Base-by-base conservation (phyloP, 2,329 filamentous ascomycete species). In the Cladosporium sp. region DNA sequence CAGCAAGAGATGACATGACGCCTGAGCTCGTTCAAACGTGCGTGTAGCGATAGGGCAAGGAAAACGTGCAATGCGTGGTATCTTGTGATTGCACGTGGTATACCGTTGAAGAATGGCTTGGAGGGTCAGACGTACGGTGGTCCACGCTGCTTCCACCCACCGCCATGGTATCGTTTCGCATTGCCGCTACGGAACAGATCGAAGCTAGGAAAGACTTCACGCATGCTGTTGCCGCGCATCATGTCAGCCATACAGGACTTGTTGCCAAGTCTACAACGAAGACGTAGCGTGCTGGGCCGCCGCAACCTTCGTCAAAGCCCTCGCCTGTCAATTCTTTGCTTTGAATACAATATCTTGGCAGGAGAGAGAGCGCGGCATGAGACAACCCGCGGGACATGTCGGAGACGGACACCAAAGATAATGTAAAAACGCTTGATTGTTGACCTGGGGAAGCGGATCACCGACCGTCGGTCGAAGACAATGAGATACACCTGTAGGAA, bases 361-460 rank as follows among this genome's bases (percentile, higher is more conserved):
- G 15, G 26, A 32, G 51, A 54, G 18, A 54, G 18, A 30, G n/a
- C 8, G 51, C 51, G 51, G 51, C 28, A 54, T 26, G 2, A 54
- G 28, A 28, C 28, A 54, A 8, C n/a, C 28, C 14, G 51, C 51
- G 51, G 51, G 4, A 54, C 7, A 54, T 54, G 18, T 54, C 51
- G 51, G 51, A 34, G 28, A n/a, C 38, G 8, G 7, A n/a, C 6
- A 44, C 38, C 18, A 30, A 18, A 54, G 26, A 54, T n/a, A n/a
- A 30, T 32, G 51, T 54, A 34, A 30, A 28, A 54, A 14, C n/a
- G 14, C 15, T 54, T 32, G 12, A 30, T 32, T 54, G 26, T 32
- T 44, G 38, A 54, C 28, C 7, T 54, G 51, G 51, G 14, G 51
- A 54, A 54, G 51, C 51, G 51, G 51, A 54, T 54, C 51, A 54